These are phyloP conservation scores for Penicillium sp. DNA, from an alignment of 2,329 filamentous ascomycete genomes.

Conservation along the genomic window DNA sequence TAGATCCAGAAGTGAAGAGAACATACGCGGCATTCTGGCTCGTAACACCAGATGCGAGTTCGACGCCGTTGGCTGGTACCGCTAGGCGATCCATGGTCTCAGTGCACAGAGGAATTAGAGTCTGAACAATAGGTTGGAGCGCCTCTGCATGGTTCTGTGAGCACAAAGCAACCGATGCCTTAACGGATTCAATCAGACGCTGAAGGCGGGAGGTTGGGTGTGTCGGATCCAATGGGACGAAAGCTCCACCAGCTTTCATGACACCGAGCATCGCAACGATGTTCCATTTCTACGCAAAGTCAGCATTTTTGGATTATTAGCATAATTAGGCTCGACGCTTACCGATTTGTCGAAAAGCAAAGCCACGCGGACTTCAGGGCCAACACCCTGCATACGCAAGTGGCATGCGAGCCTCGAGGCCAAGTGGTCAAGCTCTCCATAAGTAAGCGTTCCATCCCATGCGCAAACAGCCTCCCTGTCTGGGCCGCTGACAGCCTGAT, in stretches of 20 bases:
- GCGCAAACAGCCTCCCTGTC: conserved; percentile 36
- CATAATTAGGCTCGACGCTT: conserved; percentile 9
- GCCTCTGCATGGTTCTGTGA: conserved; percentile 26
- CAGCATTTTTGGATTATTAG: conserved; percentile 1
- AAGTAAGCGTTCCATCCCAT: conserved; percentile 44
- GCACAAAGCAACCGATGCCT: conserved; percentile 35
- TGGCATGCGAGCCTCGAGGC: conserved; percentile 38
- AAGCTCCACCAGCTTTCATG: conserved; percentile 45
- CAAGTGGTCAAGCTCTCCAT: conserved; percentile 37
- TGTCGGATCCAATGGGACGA: conserved; percentile 42
- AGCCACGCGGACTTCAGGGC: conserved; percentile 37
- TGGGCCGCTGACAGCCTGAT: conserved; percentile 35
- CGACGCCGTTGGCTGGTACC: conserved; percentile 8
- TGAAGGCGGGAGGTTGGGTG: conserved; percentile 40
- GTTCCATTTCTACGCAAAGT: conserved; percentile 39
- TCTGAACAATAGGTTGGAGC: conserved; percentile 24
- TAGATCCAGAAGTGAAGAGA: conserved; percentile 60
- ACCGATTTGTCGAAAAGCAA: conserved; percentile 47
- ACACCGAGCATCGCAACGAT: conserved; percentile 43
- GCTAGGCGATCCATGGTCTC: conserved; percentile 25
- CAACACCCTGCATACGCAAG: conserved; percentile 41
- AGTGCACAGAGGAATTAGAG: conserved; percentile 30
- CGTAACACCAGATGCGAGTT: conserved; percentile 26
- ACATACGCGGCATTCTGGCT: conserved; percentile 50
- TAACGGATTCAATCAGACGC: conserved; percentile 33